Evolutionary conservation across 192 early-diverging fungal genomes (phyloP).

Genomic region (Mortierella claussenii): DNA sequence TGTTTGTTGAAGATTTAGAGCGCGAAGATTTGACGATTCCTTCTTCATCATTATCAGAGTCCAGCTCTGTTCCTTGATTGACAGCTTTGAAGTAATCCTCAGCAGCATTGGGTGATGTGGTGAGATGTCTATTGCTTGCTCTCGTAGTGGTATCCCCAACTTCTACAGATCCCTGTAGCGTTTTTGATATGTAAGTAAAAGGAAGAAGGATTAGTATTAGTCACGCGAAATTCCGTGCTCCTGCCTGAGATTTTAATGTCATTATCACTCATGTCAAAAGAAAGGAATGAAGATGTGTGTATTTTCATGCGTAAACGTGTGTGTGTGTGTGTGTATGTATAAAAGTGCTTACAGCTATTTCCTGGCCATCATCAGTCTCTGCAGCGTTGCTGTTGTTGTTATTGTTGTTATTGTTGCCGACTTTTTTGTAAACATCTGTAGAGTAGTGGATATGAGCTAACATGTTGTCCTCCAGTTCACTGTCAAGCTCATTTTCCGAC

Average conservation of each 20-base stretch:
- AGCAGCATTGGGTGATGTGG: slow-evolving; percentile 3
- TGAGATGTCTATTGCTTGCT: slow-evolving; percentile 2
- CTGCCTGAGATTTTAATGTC: too few species aligned
- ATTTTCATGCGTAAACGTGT: too few species aligned
- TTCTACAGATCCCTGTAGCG: too few species aligned
- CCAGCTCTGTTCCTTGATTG: slow-evolving; percentile 13
- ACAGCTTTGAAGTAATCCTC: slow-evolving; percentile 37
- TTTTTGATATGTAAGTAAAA: too few species aligned
- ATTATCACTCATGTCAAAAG: too few species aligned
- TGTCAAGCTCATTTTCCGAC: slow-evolving; percentile 26
- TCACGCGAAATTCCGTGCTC: too few species aligned
- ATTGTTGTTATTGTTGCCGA: neutral
- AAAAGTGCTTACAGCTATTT: too few species aligned
- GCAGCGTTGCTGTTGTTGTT: neutral
- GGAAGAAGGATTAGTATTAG: too few species aligned
- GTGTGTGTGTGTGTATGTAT: too few species aligned
- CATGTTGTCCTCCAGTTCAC: slow-evolving; percentile 40
- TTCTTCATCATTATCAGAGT: slow-evolving; percentile 18
- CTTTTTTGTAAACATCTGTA: slow-evolving; percentile 31
- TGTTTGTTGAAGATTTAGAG: neutral
- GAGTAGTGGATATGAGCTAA: slow-evolving; percentile 46
- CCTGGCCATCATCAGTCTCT: too few species aligned
- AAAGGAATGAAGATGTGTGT: too few species aligned
- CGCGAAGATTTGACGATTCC: neutral
- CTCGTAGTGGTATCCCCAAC: too few species aligned